Evolutionary conservation across 2,329 filamentous ascomycete genomes (phyloP).

Genomic region (Cladosporium sp.): DNA sequence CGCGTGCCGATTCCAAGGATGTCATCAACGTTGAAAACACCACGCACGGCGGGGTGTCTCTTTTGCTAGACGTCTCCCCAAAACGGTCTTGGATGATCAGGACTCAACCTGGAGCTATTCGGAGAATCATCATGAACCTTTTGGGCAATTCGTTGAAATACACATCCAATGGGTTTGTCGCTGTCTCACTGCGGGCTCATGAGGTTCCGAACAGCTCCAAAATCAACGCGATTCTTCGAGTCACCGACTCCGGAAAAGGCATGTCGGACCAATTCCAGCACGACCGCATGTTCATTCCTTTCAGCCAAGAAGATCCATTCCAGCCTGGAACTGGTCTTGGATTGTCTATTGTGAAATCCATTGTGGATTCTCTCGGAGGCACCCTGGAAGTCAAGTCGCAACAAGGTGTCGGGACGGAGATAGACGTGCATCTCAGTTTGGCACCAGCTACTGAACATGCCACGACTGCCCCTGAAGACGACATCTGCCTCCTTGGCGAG

Average conservation of each 20-base stretch:
- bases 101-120: slow-evolving; percentile 42
- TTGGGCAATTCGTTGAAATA: slow-evolving; percentile 47
- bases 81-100: slow-evolving; percentile 39
- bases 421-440: slow-evolving; percentile 19
- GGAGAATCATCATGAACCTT: slow-evolving; percentile 45
- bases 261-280: slow-evolving; percentile 60
- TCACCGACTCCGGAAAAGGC: slow-evolving; percentile 62
- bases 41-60: slow-evolving; percentile 29
- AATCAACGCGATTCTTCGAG: slow-evolving; percentile 24
- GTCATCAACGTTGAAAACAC: not conserved
- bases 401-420: slow-evolving; percentile 33
- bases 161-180: slow-evolving; percentile 38
- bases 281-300: slow-evolving; percentile 58
- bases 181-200: slow-evolving; percentile 31
- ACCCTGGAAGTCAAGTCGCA: slow-evolving; percentile 53
- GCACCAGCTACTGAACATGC: slow-evolving; percentile 14
- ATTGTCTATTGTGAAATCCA: slow-evolving; percentile 56
- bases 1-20: not conserved
- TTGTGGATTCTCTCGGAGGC: slow-evolving; percentile 57
- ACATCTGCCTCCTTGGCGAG: slow-evolving; percentile 14
- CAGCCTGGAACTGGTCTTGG: slow-evolving; percentile 60
- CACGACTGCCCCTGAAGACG: slow-evolving; percentile 10
- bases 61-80: slow-evolving; percentile 41
- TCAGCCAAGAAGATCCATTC: slow-evolving; percentile 59
- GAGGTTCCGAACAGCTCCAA: slow-evolving; percentile 18